Evolutionary conservation across 495 filamentous ascomycete species (phyloP), one percentile per base, ranked within the genome.

Genomic region (Coniosporium apollinis): DNA sequence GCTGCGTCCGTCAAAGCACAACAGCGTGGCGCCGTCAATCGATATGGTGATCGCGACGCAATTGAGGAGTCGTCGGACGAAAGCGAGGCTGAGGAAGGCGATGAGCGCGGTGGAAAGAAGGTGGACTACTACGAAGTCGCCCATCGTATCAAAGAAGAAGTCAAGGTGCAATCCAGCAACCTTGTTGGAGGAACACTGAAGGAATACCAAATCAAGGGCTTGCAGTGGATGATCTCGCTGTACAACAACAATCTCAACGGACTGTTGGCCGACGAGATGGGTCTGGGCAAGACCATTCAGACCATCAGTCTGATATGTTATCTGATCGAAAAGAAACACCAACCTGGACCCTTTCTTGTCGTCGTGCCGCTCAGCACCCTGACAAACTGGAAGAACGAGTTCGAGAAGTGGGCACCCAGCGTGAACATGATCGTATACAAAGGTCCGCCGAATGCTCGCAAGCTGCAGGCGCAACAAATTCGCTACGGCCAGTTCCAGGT

Each of bases 201-300:
- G 57, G 89, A 97, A 52, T 97, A 97, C 59, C 89, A 97, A 59
- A 28, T 97, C 55, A 94, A 93, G 70, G 89, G 89, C 60, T 57
- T 97, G 41, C 89, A 97, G 55, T 97, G 89, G 89, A 96, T 97
- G 89, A 72, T 96, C 36, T 97, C 89, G 10, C 69, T 97, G 16
- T 97, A 96, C 62, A 96, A 96, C 72, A 97, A 97, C 67, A 96
- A 94, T 56, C 70, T 97, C 41, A 96, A 96, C 55, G 89, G 89
- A 69, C 96, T 97, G 44, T 63, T 97, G 42, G 89, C 89, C 33
- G 89, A 97, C 47, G 89, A 97, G 60, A 97, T 97, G 89, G 89
- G 89, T 75, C 82, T 97, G 39, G 89, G 89, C 51, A 97, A 97
- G 61, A 97, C 89, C 0, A 97, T 97, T 44, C 89, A 97, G 62